phyloP scores from a whole-genome alignment of 2,329 filamentous ascomycete genomes.

The Emergomyces africanus region DNA sequence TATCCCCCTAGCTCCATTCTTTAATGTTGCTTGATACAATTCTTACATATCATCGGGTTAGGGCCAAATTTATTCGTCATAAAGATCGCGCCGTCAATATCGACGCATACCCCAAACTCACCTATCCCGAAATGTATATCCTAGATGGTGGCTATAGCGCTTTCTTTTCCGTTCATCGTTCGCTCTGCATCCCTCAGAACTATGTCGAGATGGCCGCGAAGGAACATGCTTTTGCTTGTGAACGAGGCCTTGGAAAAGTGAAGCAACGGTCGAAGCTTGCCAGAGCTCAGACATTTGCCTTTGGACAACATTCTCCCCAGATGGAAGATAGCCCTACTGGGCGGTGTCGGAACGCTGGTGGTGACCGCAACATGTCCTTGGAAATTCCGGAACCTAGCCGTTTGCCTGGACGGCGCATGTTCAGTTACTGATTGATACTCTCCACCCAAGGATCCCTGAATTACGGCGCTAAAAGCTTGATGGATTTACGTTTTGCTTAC shows the following conservation, averaged over 20 bases:
- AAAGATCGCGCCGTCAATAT: constrained; percentile 77
- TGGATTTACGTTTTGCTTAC: constrained; percentile 11
- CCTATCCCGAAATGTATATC: constrained; percentile 96
- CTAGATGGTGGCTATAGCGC: constrained; percentile 91
- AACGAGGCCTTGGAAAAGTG: constrained; percentile 86
- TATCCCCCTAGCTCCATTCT: neutral
- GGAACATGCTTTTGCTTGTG: constrained; percentile 83
- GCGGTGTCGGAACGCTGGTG: constrained; percentile 24
- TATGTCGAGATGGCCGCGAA: constrained; percentile 95
- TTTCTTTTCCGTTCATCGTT: constrained; percentile 70
- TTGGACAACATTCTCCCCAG: constrained; percentile 55
- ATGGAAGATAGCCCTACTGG: constrained; percentile 53
- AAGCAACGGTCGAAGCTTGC: constrained; percentile 76
- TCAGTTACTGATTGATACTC: constrained; percentile 27
- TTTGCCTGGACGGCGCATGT: constrained; percentile 30
- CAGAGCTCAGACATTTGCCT: constrained; percentile 88
- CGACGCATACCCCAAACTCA: constrained; percentile 73
- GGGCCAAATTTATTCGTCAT: constrained; percentile 78
- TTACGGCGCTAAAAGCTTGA: constrained; percentile 7
- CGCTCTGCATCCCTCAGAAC: constrained; percentile 81
- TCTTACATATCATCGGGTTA: constrained; percentile 16
- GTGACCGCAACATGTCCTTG: constrained; percentile 20
- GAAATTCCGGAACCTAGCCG: constrained; percentile 26
- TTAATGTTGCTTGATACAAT: neutral
- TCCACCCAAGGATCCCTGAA: neutral